Percentiles rank a stretch among this genome's conserved stretches.
These are phyloP conservation scores for Meyerozyma elateridarum DNA, from an alignment of 1,139 yeast species.

Conservation along the genomic window DNA sequence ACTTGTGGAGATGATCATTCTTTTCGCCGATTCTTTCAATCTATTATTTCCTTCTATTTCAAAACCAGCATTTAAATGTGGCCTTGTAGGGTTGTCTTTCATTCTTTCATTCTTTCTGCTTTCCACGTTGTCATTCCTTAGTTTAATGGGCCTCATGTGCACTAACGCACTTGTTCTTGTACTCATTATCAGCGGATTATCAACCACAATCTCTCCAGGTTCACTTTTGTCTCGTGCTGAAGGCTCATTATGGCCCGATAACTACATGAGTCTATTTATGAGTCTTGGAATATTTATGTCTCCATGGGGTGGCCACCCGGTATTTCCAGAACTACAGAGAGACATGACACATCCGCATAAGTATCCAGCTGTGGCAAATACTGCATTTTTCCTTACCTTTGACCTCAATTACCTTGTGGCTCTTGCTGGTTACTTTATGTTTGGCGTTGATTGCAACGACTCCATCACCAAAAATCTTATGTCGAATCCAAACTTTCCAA, in stretches of 20 bases:
- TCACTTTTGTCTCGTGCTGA: constrained; percentile 50
- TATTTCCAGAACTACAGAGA: constrained; percentile 71
- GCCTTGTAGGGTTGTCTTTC: constrained; percentile 45
- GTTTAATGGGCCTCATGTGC: constrained; percentile 69
- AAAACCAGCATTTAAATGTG: constrained; percentile 44
- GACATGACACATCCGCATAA: constrained; percentile 78
- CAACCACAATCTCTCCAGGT: constrained; percentile 55
- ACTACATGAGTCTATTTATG: constrained; percentile 45
- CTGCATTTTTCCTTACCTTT: constrained; percentile 33
- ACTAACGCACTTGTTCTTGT: constrained; percentile 60
- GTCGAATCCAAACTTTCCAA: constrained; percentile 30
- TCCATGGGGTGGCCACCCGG: constrained; percentile 90
- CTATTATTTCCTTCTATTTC: constrained; percentile 56
- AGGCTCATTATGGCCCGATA: constrained; percentile 49
- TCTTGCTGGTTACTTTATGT: constrained; percentile 38
- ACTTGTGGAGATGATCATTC: constrained; percentile 65
- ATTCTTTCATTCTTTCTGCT: constrained; percentile 71
- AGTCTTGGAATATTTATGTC: constrained; percentile 77
- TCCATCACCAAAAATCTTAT: constrained; percentile 37
- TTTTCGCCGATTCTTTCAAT: constrained; percentile 80
- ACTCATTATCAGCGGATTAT: constrained; percentile 60
- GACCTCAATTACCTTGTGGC: constrained; percentile 31
- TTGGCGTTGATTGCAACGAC: constrained; percentile 32
- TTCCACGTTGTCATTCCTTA: constrained; percentile 62
- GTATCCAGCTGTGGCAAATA: constrained; percentile 23